phyloP scores from a whole-genome alignment of 305 asterid genomes.

The Fraxinus paxiana region DNA sequence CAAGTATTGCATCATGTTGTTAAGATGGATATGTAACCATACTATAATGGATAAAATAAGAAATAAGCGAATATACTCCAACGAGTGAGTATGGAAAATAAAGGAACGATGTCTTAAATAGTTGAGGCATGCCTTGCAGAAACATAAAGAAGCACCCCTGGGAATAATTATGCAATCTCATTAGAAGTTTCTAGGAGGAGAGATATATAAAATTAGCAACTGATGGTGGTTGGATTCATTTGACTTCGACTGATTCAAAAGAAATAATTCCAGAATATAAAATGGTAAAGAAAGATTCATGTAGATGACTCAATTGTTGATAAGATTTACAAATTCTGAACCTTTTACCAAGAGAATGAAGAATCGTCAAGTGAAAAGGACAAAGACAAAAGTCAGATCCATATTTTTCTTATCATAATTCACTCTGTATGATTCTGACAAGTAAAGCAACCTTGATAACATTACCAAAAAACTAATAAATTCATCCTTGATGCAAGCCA shows the following conservation, averaged over 20 bases:
- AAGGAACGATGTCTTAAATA: not conserved
- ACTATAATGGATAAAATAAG: not conserved
- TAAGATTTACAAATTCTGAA: not conserved
- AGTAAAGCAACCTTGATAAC: conserved; percentile 3
- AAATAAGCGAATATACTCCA: not conserved
- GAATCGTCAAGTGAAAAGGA: not conserved
- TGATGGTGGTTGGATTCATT: not conserved
- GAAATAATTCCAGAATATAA: not conserved
- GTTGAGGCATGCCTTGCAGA: not conserved
- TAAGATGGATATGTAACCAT: not conserved
- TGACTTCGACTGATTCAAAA: not conserved
- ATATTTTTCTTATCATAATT: not conserved
- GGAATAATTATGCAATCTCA: not conserved
- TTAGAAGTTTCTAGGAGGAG: not conserved
- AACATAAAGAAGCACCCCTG: not conserved
- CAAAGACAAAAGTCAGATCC: not conserved
- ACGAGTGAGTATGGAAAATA: not conserved
- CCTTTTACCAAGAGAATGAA: not conserved
- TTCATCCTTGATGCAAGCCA: not conserved
- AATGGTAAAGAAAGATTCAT: not conserved
- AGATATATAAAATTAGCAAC: not conserved
- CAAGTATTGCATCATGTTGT: not conserved
- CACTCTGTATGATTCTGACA: not conserved
- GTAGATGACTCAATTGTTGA: not conserved
- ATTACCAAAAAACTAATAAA: conserved; percentile 15